Conservation (phyloP, 192 early-diverging fungal species). For the Backusella westeae region DNA sequence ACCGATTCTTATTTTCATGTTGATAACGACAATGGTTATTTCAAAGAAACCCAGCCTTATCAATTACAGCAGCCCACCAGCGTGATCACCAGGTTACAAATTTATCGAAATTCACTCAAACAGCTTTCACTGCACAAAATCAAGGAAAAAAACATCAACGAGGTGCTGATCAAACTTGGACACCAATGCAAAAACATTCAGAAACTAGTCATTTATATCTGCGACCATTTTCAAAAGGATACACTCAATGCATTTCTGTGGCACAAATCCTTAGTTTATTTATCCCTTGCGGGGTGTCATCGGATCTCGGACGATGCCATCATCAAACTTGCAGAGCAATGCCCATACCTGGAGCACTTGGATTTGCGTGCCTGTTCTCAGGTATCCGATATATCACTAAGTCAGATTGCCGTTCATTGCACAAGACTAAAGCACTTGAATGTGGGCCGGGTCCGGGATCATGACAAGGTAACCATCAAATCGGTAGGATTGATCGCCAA, state of each 20-base stretch:
- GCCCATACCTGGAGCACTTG: constrained; percentile 40
- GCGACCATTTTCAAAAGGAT: constrained; percentile 43
- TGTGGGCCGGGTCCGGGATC: constrained; percentile 44
- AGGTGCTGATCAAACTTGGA: not conserved
- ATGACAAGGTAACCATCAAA: constrained; percentile 37
- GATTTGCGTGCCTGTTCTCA: constrained; percentile 44
- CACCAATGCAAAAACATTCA: not conserved
- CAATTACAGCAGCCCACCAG: not conserved
- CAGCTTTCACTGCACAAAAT: not conserved
- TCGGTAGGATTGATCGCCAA: constrained; percentile 45
- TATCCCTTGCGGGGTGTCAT: constrained; percentile 46
- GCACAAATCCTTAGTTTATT: constrained; percentile 32
- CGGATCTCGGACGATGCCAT: constrained; percentile 44
- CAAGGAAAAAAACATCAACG: not conserved
- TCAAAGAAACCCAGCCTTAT: not conserved
- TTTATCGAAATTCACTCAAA: not conserved
- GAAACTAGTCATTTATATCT: not conserved
- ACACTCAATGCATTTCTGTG: constrained; percentile 37
- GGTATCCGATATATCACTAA: constrained; percentile 41
- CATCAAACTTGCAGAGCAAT: constrained; percentile 36
- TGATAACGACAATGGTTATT: not conserved
- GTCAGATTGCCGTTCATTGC: constrained; percentile 34
- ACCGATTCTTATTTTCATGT: not conserved
- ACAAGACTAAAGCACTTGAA: constrained; percentile 45
- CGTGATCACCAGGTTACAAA: not conserved